Evolutionary conservation across 352 stramenopile genomes (phyloP).

Genomic region (Globisporangium okanoganense): DNA sequence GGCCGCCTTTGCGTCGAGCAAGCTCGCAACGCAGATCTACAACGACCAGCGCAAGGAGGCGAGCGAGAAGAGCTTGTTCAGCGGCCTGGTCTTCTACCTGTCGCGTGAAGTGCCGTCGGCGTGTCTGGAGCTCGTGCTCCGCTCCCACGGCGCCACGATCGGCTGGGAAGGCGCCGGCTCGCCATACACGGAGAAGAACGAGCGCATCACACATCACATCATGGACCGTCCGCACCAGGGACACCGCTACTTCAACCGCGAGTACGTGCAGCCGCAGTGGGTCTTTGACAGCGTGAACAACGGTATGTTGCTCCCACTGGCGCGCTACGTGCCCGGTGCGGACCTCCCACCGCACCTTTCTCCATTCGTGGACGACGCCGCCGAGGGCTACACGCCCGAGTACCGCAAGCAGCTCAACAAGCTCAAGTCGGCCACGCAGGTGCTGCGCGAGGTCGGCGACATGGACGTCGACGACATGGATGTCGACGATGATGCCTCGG

Average conservation of each 20-base stretch:
- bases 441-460: conserved; percentile 56
- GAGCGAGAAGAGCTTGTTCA: conserved; percentile 79
- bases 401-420: conserved; percentile 92
- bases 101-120: conserved; percentile 94
- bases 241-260: conserved; percentile 87
- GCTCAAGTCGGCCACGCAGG: conserved; percentile 77
- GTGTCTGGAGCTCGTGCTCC: conserved; percentile 95
- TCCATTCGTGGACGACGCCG: conserved; percentile 97
- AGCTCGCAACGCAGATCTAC: conserved; percentile 77
- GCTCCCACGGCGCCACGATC: conserved; percentile 92
- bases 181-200: conserved; percentile 88
- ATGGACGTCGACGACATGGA: conserved; percentile 27
- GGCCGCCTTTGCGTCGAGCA: conserved; percentile 75
- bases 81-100: conserved; percentile 87
- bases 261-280: conserved; percentile 99
- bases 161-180: conserved; percentile 95
- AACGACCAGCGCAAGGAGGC: conserved; percentile 78
- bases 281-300: conserved; percentile 98
- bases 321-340: conserved; percentile 91
- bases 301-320: conserved; percentile 90
- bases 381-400: conserved; percentile 96
- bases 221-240: conserved; percentile 93
- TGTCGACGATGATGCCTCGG: conserved; percentile 39
- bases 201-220: conserved; percentile 97
- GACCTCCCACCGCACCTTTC: conserved; percentile 89